These are phyloP conservation scores for Aspergillus alliaceus DNA, from an alignment of 2,329 filamentous ascomycete species.

Conservation along the genomic window DNA sequence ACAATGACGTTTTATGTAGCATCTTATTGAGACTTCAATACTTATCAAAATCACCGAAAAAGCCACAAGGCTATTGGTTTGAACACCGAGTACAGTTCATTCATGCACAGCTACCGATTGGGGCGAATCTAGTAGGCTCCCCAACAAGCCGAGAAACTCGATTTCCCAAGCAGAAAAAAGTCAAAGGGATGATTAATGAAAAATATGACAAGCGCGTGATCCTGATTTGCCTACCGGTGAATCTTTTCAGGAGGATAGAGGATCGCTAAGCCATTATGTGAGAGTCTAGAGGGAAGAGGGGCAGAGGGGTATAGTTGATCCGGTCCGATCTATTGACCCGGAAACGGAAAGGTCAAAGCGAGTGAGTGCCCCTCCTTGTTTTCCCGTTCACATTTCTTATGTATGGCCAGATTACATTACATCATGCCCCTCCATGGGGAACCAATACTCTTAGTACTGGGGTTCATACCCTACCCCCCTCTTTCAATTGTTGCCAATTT, in stretches of 20 bases:
- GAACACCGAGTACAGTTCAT: not conserved
- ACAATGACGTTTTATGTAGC: not conserved
- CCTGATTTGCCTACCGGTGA: conserved; percentile 21
- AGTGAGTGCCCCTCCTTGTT: conserved; percentile 17
- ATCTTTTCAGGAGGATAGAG: conserved; percentile 11
- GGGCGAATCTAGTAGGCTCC: not conserved
- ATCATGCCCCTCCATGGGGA: conserved; percentile 10
- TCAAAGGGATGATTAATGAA: not conserved
- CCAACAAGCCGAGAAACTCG: not conserved
- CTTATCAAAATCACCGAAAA: not conserved
- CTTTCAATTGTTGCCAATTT: not conserved
- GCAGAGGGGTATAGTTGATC: conserved; percentile 14
- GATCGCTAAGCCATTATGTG: not conserved
- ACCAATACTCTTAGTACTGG: too few species aligned
- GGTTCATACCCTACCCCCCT: too few species aligned
- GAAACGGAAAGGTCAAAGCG: conserved; percentile 17
- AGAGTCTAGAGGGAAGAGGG: conserved; percentile 5
- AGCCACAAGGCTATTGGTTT: not conserved
- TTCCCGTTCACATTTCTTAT: not conserved
- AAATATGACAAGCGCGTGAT: conserved; percentile 18
- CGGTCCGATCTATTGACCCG: conserved; percentile 7
- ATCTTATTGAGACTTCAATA: not conserved
- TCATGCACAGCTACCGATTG: not conserved
- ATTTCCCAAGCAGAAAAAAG: conserved; percentile 4
- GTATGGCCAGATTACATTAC: conserved; percentile 11